Evolutionary conservation across 352 stramenopile genomes (phyloP), one percentile per base, ranked within the genome.

Genomic region (Pythium coloratum): DNA sequence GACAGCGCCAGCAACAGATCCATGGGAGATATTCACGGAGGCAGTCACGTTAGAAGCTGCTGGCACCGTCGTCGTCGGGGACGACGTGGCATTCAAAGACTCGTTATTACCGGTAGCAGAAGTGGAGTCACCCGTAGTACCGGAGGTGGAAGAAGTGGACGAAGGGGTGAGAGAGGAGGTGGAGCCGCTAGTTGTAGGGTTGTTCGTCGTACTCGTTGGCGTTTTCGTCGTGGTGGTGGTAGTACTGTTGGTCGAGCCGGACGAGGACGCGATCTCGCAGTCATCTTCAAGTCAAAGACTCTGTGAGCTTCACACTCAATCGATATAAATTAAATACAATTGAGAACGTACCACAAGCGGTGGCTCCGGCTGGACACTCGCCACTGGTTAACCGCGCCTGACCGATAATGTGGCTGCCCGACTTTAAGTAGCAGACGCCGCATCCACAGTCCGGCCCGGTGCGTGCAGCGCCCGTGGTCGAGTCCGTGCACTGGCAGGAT

Each of bases 71-170:
- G 63, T 40, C 46, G 56, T 33, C 13, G 55, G 40, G 20, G 55
- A 55, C 55, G 63, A 28, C 20, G 42, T 36, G 30, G 24, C 38
- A 71, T 60, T 55, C 28, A 62, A 33, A 57, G 36, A 44, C 26
- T n/a, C 24, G 14, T 46, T 14, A 72, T 72, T 72, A 72, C 66
- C 66, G 53, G 44, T 34, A 55, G 66, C 24, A 55, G 66, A 59
- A 64, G 59, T 61, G 54, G 46, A 53, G 46, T 53, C 20, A 24
- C 46, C 46, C 7, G 66, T 60, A 63, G 53, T 30, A 30, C 24
- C 36, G 49, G 53, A 55, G 34, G 66, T 33, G 12, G 66, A 34
- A 59, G 59, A 67, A 58, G 46, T 36, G 40, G 59, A 36, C 59
- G 59, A 67, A 44, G 66, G 50, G 26, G 66, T 72, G 47, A 64